Evolutionary conservation across 371 early-diverging fungal genomes (phyloP).

Genomic region (Circinella minor): DNA sequence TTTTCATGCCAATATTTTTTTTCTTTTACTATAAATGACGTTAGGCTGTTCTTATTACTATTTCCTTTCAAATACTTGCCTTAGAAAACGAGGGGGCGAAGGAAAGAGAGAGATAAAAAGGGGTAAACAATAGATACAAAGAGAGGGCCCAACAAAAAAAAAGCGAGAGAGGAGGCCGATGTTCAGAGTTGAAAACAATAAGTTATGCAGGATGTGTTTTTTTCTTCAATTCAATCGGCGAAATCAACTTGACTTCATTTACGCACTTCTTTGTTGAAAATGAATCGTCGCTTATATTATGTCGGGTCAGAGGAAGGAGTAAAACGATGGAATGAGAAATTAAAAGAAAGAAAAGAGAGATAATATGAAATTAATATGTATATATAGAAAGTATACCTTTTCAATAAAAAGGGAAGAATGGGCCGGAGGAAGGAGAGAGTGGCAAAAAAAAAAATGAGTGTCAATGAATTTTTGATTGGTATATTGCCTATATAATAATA

Average conservation of each 20-base stretch:
- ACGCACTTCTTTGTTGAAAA: too few relatives aligned
- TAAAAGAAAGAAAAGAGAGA: not conserved
- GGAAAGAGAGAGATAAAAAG: too few relatives aligned
- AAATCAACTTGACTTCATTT: slow-evolving; percentile 8
- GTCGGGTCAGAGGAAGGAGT: not conserved
- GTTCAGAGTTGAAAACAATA: not conserved
- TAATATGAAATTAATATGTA: too few relatives aligned
- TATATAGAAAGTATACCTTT: too few relatives aligned
- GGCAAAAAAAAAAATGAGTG: slow-evolving; percentile 5
- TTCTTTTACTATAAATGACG: too few relatives aligned
- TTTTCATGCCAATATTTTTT: too few relatives aligned
- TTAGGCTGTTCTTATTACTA: too few relatives aligned
- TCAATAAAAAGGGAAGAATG: not conserved
- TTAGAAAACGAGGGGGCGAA: too few relatives aligned
- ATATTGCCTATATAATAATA: too few relatives aligned
- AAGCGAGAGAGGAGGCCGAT: not conserved
- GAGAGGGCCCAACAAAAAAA: not conserved
- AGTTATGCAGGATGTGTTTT: slow-evolving; percentile 15
- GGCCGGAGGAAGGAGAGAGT: not conserved
- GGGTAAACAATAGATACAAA: too few relatives aligned
- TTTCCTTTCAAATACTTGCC: too few relatives aligned
- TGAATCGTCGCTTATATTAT: too few relatives aligned
- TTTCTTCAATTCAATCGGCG: slow-evolving; percentile 15
- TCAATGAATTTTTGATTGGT: not conserved
- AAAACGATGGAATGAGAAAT: slow-evolving; percentile 9